phyloP scores from a whole-genome alignment of 371 early-diverging fungal species.

The Blakeslea trispora region DNA sequence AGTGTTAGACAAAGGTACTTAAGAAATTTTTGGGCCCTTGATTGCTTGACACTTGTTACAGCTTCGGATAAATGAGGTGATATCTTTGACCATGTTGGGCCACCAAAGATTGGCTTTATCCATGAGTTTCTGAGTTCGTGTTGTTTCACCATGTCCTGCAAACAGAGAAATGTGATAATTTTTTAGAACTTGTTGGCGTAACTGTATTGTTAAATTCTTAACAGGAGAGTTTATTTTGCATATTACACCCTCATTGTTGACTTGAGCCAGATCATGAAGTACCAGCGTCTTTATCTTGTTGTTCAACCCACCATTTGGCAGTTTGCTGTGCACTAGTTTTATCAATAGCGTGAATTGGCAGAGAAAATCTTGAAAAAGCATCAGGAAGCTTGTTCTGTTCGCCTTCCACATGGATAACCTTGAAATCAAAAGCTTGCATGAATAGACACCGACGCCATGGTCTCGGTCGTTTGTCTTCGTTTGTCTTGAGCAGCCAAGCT shows the following conservation, averaged over 20 bases:
- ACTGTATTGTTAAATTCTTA: neutral
- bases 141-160: neutral
- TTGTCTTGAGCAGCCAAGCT: slow-evolving; percentile 5
- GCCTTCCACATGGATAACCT: neutral
- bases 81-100: neutral
- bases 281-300: no score
- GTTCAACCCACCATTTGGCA: no score
- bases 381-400: neutral
- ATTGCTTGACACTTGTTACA: neutral
- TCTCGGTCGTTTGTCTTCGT: no score
- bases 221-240: no score
- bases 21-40: neutral
- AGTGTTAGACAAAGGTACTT: neutral
- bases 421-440: slow-evolving; percentile 5
- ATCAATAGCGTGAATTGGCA: no score
- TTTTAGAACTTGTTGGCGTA: neutral
- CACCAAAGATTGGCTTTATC: neutral
- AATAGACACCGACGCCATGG: slow-evolving; percentile 2
- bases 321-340: no score
- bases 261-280: no score
- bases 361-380: no score
- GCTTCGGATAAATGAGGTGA: neutral
- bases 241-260: no score
- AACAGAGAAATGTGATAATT: neutral
- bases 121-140: neutral